A percentile compares a stretch with the other conserved stretches of the same genome.
phyloP scores from a whole-genome alignment of 169 alveolate genomes.

The Plasmodium chabaudi region DNA sequence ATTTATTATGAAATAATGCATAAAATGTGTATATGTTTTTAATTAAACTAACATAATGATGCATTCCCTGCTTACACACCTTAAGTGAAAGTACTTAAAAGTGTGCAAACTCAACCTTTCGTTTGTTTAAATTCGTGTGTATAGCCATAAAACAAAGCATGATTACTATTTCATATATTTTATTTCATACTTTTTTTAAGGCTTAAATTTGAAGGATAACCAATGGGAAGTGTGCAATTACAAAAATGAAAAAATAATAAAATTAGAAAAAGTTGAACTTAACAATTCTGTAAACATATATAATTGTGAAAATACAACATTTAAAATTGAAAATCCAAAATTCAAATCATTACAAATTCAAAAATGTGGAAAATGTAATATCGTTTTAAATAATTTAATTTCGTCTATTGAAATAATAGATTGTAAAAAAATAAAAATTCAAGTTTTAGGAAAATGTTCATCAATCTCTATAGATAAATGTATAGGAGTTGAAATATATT shows the following conservation, averaged over 20 bases:
- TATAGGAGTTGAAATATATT: constrained; percentile 75
- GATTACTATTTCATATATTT: too few relatives aligned
- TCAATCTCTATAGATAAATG: constrained; percentile 82
- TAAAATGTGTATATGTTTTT: too few relatives aligned
- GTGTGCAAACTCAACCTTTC: too few relatives aligned
- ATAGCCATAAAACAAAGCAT: too few relatives aligned
- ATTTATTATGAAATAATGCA: too few relatives aligned
- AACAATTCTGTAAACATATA: constrained; percentile 58
- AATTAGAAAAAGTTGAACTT: constrained; percentile 31
- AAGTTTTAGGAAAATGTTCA: constrained; percentile 77
- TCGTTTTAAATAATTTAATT: constrained; percentile 71
- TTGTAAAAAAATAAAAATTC: constrained; percentile 79
- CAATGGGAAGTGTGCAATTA: constrained; percentile 71
- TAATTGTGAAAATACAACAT: constrained; percentile 53
- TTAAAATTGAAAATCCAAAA: constrained; percentile 37
- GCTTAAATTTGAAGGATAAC: constrained; percentile 26
- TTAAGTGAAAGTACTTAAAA: too few relatives aligned
- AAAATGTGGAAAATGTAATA: constrained; percentile 62
- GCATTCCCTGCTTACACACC: too few relatives aligned
- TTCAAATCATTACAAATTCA: constrained; percentile 67
- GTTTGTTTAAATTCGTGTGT: too few relatives aligned
- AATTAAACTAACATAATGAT: too few relatives aligned
- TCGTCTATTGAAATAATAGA: constrained; percentile 80
- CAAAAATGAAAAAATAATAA: constrained; percentile 15
- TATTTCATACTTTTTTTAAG: background rate